Evolutionary conservation across 1,284 basidiomycete species (phyloP), one percentile per base, ranked within the genome.

Genomic region (Leccinum subrobustum): DNA sequence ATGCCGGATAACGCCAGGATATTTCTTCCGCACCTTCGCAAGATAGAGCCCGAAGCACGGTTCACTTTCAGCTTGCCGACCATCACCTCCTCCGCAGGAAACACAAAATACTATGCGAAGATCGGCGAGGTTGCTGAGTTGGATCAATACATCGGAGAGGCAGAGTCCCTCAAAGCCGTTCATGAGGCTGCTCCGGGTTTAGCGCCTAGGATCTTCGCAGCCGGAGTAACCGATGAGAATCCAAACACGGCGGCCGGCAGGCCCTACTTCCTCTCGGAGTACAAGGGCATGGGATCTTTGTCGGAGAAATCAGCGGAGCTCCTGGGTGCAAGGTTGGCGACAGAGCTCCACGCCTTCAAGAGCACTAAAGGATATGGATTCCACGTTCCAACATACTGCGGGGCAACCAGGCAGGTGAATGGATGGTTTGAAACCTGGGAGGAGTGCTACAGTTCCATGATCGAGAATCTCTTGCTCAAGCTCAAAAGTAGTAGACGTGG

Each of bases 381-480:
- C 67, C 73, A 76, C 2, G 82, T 91, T 6, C 87, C 90, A 0
- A 95, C 93, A 7, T 91, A 87, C 73, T 95, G 93, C 66, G 93
- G 93, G 2, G 81, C 79, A 6, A 95, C 92, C 4, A 82, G 85
- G 60, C 81, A 92, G 68, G 81, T 85, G 60, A 94, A 94, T 66
- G 88, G 89, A 7, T 90, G 88, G 87, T 87, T 80, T 67, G 75
- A 82, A 54, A 86, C 81, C 0, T 94, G 91, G 92, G 84, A 88
- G 59, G 78, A 82, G 60, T 88, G 85, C 67, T 95, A 85, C 76
- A 81, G 81, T 68, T 80, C 78, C 14, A 86, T 93, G 78, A 85
- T 90, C 58, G 80, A 81, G 29, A 87, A 89, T 62, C 73, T 95
- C 57, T 78, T 91, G 48, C 73, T 77, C 57, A 78, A 85, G 57